Evolutionary conservation across 169 alveolate species (phyloP), one percentile per base, ranked within the genome.

Genomic region (Eimeria necatrix): DNA sequence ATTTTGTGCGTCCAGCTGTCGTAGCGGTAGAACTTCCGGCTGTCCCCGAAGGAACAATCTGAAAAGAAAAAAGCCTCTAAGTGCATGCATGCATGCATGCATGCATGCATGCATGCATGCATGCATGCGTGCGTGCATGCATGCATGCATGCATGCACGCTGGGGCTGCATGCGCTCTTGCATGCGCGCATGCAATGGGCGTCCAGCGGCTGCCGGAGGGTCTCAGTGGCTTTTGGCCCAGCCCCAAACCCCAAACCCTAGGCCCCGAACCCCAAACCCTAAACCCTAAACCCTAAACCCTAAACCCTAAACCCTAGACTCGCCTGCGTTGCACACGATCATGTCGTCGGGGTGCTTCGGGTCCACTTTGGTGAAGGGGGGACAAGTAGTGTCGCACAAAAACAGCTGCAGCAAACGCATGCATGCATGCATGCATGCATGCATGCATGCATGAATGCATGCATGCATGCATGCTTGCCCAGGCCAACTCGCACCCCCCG

Each of bases 251-350:
- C 74, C 22, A 4, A 61, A 61, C 74, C 73, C 73, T 61, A 61
- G n/a, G n/a, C 73, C 73, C n/a, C 73, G 12, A 61, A 61, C n/a
- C 6, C 6, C n/a, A 61, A 61, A 61, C 73, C 73, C 73, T 61
- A 61, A 61, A 61, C 73, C 74, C 74, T 61, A 61, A 61, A 61
- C 74, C 74, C 74, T 61, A 61, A 26, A 61, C 41, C 41, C 74
- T 5, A 10, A 6, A 61, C 18, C 10, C 20, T 71, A 4, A 22
- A 22, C 32, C 14, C 32, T 68, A 12, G 18, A 12, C n/a, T 12
- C 18, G 46, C 87, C 87, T 76, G 87, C 87, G 12, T 76, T 76
- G 87, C 87, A 76, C n/a, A 76, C 87, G 26, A 76, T 76, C 61
- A 76, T 20, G 61, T 76, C 87, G 14, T 76, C 87, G 26, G 87